phyloP scores from a whole-genome alignment of 441 rosid species.

The Oxalis stricta region DNA sequence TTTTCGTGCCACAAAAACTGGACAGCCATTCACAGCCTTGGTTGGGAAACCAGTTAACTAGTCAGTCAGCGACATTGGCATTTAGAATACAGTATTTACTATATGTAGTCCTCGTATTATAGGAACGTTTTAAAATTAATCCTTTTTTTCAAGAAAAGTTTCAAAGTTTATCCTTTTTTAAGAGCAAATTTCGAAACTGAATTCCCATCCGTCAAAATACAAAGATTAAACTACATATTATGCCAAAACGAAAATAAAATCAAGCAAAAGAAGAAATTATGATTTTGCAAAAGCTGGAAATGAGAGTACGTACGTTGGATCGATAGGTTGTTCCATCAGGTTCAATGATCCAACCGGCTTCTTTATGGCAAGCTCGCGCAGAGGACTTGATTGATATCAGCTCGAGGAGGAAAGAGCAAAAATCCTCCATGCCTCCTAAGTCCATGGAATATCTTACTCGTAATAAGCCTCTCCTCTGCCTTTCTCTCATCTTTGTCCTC shows the following conservation, averaged over 20 bases:
- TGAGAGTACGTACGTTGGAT: slow-evolving; percentile 1
- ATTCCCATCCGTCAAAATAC: too few species aligned
- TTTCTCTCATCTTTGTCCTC: slow-evolving; percentile 40
- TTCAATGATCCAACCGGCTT: slow-evolving; percentile 39
- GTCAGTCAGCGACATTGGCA: background rate
- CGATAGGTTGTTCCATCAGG: slow-evolving; percentile 44
- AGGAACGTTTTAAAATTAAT: too few species aligned
- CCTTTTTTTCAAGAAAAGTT: too few species aligned
- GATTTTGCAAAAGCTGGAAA: background rate
- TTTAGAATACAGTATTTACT: background rate
- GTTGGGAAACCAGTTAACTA: background rate
- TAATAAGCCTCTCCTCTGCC: slow-evolving; percentile 36
- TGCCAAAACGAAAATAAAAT: background rate
- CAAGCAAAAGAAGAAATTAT: background rate
- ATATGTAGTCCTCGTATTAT: too few species aligned
- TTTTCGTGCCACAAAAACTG: slow-evolving; percentile 14
- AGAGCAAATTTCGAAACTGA: too few species aligned
- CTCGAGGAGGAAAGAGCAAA: slow-evolving; percentile 26
- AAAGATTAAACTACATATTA: too few species aligned
- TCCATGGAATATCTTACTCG: slow-evolving; percentile 37
- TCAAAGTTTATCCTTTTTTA: too few species aligned
- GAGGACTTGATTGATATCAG: slow-evolving; percentile 41
- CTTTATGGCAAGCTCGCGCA: slow-evolving; percentile 35
- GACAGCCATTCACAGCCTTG: slow-evolving; percentile 20
- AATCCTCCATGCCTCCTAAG: slow-evolving; percentile 31